Evolutionary conservation across 2,329 filamentous ascomycete genomes (phyloP).

Genomic region (Trichoderma endophyticum): DNA sequence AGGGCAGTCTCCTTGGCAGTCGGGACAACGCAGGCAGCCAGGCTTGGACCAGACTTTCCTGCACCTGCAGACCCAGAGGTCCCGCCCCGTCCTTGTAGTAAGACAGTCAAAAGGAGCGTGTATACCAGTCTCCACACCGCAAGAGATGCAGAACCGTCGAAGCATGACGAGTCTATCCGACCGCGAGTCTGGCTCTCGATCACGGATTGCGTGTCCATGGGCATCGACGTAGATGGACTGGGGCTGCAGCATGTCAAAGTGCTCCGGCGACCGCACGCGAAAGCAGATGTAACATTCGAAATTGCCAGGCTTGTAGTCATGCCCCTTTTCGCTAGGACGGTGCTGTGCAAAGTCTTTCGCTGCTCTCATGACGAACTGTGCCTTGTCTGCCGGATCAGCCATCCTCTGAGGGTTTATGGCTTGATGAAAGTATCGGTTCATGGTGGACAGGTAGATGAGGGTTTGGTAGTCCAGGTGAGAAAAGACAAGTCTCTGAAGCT

Average conservation of each 20-base stretch:
- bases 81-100: slow-evolving; percentile 36
- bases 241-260: slow-evolving; percentile 39
- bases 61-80: slow-evolving; percentile 42
- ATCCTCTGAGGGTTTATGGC: slow-evolving; percentile 34
- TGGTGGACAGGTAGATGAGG: slow-evolving; percentile 39
- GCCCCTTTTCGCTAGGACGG: slow-evolving; percentile 36
- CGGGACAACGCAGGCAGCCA: slow-evolving; percentile 33
- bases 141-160: slow-evolving; percentile 42
- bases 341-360: slow-evolving; percentile 41
- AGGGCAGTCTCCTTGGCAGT: slow-evolving; percentile 36
- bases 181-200: slow-evolving; percentile 27
- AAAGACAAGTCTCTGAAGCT: slow-evolving; percentile 35
- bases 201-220: slow-evolving; percentile 30
- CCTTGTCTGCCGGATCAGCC: slow-evolving; percentile 36
- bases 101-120: slow-evolving; percentile 38
- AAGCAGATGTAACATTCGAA: slow-evolving; percentile 44
- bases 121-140: slow-evolving; percentile 38
- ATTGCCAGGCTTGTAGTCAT: slow-evolving; percentile 39
- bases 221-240: slow-evolving; percentile 34
- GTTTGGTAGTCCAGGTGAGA: slow-evolving; percentile 39
- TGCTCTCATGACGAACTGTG: slow-evolving; percentile 41
- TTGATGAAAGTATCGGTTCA: slow-evolving; percentile 35
- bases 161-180: slow-evolving; percentile 33
- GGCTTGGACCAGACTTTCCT: slow-evolving; percentile 38
- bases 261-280: slow-evolving; percentile 37